Base-by-base conservation (phyloP, 192 early-diverging fungal species). In the Coemansia guatemalensis region DNA sequence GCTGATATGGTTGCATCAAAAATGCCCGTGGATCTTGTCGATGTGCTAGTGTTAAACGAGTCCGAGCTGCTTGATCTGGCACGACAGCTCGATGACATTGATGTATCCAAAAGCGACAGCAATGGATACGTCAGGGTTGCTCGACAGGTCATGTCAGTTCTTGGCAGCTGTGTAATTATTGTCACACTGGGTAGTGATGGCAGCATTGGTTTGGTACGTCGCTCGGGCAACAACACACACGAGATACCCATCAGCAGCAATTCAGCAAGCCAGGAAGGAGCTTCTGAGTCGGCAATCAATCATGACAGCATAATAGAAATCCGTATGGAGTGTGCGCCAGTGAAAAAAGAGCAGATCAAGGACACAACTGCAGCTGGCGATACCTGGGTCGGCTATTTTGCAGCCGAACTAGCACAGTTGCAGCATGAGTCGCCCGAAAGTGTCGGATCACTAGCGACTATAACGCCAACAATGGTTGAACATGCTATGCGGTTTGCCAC, bases 1-100 rank as follows among this genome's bases (percentile, higher is more conserved):
- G 14, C 44, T 12, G 61, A 48, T 57, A 57, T 59, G 68, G 83
- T 70, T 69, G 63, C 25, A 60, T 57, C 35, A 58, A 71, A 60
- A 73, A 0, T 65, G 41, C 54, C 58, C 4, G 58, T 90, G 27
- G 76, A 90, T 17, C 49, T 82, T 29, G 88, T 90, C 6, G 88
- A 92, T 58, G 82, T 93, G 27, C 75, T 97, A 55, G 77, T 95
- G 2, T 70, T 95, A 49, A 97, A 97, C 69, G 87, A 92, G 65
- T 79, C 75, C 14, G 95, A 97, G 67, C 86, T 91, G 0, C 58
- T 69, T 4, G 67, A 59, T 20, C 58, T 93, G 11, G 68, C 68
- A 3, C 29, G 26, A 26, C 71, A 70, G 23, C 18, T 64, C 14
- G 73, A 83, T 9, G 57, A 44, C 27, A 33, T 60, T 8, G 56